phyloP scores from a whole-genome alignment of 306 rosid species.

The Morella rubra region DNA sequence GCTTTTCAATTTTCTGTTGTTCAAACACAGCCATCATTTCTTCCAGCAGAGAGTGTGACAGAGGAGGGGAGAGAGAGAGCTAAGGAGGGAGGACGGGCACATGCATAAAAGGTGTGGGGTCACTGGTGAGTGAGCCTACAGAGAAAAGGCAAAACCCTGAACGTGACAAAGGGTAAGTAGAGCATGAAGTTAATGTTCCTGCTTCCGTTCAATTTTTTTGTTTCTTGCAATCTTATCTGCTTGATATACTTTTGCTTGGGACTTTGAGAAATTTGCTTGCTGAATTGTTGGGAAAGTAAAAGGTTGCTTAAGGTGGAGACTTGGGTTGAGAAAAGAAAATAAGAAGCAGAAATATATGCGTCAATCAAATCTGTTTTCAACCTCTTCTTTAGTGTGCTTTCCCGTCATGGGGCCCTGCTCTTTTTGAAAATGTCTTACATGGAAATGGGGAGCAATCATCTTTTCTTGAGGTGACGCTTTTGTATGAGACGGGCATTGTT shows the following conservation, averaged over 20 bases:
- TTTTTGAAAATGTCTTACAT: constrained; percentile 58
- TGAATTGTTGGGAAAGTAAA: constrained; percentile 38
- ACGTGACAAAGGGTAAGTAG: constrained; percentile 26
- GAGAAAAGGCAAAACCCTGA: constrained; percentile 25
- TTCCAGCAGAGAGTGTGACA: background rate
- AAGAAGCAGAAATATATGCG: constrained; percentile 11
- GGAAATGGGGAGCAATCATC: constrained; percentile 39
- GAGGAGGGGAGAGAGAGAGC: background rate
- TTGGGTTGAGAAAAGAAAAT: constrained; percentile 19
- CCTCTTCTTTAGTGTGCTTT: constrained; percentile 49
- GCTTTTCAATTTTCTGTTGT: background rate
- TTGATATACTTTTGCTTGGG: constrained; percentile 15
- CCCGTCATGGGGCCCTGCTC: constrained; percentile 51
- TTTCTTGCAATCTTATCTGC: constrained; percentile 4
- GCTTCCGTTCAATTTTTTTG: background rate
- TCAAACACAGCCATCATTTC: constrained; percentile 1
- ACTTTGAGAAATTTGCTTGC: constrained; percentile 22
- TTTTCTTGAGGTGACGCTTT: constrained; percentile 30
- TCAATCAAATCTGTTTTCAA: constrained; percentile 38
- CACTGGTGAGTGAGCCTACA: constrained; percentile 30
- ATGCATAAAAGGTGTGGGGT: constrained; percentile 38
- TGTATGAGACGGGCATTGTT: constrained; percentile 19
- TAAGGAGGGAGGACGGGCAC: background rate
- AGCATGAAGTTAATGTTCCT: constrained; percentile 14
- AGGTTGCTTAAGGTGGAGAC: constrained; percentile 51